Evolutionary conservation across 352 stramenopile genomes (phyloP).

Genomic region (Phytophthora gonapodyides): DNA sequence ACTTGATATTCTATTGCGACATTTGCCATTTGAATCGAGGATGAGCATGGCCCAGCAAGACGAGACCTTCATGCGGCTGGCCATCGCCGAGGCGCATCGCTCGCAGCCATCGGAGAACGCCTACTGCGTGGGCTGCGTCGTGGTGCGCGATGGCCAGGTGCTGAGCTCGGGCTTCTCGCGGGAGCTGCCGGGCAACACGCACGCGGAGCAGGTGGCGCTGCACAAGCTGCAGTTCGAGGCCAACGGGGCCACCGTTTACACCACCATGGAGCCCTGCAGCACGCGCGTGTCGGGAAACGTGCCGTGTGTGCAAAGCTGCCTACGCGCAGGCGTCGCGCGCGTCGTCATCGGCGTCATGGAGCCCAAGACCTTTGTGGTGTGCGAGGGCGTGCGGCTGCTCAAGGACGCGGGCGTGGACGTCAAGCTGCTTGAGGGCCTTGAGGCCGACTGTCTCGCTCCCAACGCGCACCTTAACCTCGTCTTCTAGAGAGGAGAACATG

Average conservation of each 20-base stretch:
- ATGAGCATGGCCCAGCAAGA: conserved; percentile 14
- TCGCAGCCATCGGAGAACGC: conserved; percentile 71
- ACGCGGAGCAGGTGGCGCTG: conserved; percentile 88
- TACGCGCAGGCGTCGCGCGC: conserved; percentile 62
- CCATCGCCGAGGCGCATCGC: conserved; percentile 81
- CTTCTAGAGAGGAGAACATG: conserved; percentile 32
- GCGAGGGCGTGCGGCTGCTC: conserved; percentile 77
- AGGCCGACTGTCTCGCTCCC: conserved; percentile 74
- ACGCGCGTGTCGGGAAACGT: conserved; percentile 83
- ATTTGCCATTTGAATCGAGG: conserved; percentile 2
- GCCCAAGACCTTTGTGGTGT: conserved; percentile 88
- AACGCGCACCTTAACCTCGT: conserved; percentile 75
- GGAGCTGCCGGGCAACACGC: conserved; percentile 88
- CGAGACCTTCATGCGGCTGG: conserved; percentile 68
- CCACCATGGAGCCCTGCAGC: conserved; percentile 91
- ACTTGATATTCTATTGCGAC: conserved; percentile 13
- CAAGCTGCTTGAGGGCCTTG: conserved; percentile 69
- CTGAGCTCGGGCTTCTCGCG: conserved; percentile 82
- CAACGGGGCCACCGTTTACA: conserved; percentile 76
- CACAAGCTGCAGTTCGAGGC: conserved; percentile 80
- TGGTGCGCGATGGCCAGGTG: conserved; percentile 61
- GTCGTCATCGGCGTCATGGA: conserved; percentile 88
- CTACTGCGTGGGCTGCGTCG: conserved; percentile 85
- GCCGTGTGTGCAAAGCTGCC: conserved; percentile 81
- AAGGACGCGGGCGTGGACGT: conserved; percentile 69